Evolutionary conservation across 2,329 filamentous ascomycete species (phyloP), one percentile per base, ranked within the genome.

Genomic region (Fusarium miscanthi): DNA sequence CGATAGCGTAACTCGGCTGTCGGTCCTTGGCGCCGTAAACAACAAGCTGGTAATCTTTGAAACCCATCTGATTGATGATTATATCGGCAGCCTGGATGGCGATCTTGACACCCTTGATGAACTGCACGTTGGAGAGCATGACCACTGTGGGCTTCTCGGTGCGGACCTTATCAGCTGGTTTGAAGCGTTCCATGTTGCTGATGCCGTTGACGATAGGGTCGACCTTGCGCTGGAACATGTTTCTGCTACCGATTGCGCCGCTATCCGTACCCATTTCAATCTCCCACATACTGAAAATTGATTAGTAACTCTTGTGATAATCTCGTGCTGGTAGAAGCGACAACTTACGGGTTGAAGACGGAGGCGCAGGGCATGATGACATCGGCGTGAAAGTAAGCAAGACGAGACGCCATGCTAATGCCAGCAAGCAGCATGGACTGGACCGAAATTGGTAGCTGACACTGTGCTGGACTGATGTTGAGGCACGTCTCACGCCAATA

Each of bases 121-220:
- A 62, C 12, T 74, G 71, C 12, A 74, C 66, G 42, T 73, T 74
- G n/a, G 71, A 74, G 19, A 74, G 51, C 71, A 74, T 74, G 19
- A 74, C 45, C 10, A 74, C 70, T 1, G 71, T 74, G 6, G 71
- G 70, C 23, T 67, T 74, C 12, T 74, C 58, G 1, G 71, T 74
- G 41, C 71, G 69, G 9, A 74, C 57, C 42, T 70, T 73, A 6
- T 74, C 71, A n/a, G 59, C 70, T 27, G 71, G 70, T 3, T 46
- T 73, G 51, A 74, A 74, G n/a, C 61, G 35, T 9, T 58, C 63
- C 59, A 74, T 74, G 58, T 74, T 59, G 53, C 71, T 74, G 25
- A 74, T 74, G 7, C 72, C 72, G 25, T 74, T 74, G 46, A 73
- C 70, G 30, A 74, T 73, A 2, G 72, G 70, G 33, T 74, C 72